Conservation (phyloP, 306 rosid genomes). For the Gleditsia sinensis region DNA sequence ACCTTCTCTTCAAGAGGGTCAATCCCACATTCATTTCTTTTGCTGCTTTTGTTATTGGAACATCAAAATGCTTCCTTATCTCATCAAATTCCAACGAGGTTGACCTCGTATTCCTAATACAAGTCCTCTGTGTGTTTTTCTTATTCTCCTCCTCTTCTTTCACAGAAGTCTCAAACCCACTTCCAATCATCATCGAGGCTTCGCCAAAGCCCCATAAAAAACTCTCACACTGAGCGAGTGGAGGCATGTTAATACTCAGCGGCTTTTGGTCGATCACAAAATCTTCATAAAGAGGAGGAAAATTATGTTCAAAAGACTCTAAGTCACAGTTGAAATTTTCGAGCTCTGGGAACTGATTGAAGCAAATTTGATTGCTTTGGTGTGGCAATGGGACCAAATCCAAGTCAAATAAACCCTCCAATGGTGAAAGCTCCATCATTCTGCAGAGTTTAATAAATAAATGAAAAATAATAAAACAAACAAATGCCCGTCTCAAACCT, state of each 20-base stretch:
- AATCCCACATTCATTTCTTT: conserved; percentile 69
- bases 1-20: conserved; percentile 71
- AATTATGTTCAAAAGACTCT: conserved; percentile 13
- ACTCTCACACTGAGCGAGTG: neutral
- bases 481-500: neutral
- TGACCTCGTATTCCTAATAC: neutral
- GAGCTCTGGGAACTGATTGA: conserved; percentile 36
- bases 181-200: conserved; percentile 21
- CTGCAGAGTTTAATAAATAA: conserved; percentile 27
- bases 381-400: conserved; percentile 18
- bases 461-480: neutral
- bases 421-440: conserved; percentile 37
- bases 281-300: conserved; percentile 31
- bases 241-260: neutral
- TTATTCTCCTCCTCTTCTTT: conserved; percentile 19
- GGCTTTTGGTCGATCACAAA: conserved; percentile 40
- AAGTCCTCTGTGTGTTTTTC: neutral
- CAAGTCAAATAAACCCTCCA: conserved; percentile 30
- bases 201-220: neutral
- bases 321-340: conserved; percentile 42
- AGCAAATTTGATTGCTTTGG: conserved; percentile 29
- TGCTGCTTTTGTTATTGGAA: conserved; percentile 73
- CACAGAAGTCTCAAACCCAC: conserved; percentile 16
- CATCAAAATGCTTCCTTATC: conserved; percentile 52
- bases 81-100: conserved; percentile 22